Evolutionary conservation across 2,329 filamentous ascomycete genomes (phyloP).

Genomic region (Diaporthe sp.): DNA sequence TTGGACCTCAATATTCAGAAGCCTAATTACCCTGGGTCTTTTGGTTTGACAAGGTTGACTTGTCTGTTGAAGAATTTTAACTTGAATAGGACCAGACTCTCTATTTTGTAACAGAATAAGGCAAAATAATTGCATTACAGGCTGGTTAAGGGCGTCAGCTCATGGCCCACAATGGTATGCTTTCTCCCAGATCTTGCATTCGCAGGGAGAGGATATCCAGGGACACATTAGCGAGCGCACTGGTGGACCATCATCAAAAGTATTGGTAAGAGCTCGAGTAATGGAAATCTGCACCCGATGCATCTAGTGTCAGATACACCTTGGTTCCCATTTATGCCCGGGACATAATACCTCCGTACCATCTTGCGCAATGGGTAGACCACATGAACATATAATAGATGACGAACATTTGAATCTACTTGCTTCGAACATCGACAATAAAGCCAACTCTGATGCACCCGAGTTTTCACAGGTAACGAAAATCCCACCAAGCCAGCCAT

Average conservation of each 20-base stretch:
- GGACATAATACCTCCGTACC: background rate
- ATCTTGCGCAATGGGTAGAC: background rate
- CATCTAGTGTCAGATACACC: too few relatives aligned
- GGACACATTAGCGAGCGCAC: too few relatives aligned
- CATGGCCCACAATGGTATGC: background rate
- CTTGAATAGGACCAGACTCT: background rate
- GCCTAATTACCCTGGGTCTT: background rate
- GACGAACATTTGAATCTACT: background rate
- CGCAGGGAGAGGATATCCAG: too few relatives aligned
- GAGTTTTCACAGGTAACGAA: background rate
- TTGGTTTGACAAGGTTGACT: background rate
- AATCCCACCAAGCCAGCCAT: background rate
- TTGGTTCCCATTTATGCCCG: too few relatives aligned
- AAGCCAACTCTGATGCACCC: background rate
- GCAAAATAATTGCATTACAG: background rate
- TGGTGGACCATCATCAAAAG: too few relatives aligned
- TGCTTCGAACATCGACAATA: background rate
- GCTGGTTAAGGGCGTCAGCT: background rate
- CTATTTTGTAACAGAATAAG: too few relatives aligned
- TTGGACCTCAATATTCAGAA: background rate
- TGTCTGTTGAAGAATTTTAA: background rate
- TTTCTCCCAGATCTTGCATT: too few relatives aligned
- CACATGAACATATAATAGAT: background rate
- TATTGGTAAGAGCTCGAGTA: too few relatives aligned
- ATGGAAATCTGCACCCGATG: too few relatives aligned